Evolutionary conservation across 169 alveolate species (phyloP).

Genomic region (Cryptosporidium bovis): DNA sequence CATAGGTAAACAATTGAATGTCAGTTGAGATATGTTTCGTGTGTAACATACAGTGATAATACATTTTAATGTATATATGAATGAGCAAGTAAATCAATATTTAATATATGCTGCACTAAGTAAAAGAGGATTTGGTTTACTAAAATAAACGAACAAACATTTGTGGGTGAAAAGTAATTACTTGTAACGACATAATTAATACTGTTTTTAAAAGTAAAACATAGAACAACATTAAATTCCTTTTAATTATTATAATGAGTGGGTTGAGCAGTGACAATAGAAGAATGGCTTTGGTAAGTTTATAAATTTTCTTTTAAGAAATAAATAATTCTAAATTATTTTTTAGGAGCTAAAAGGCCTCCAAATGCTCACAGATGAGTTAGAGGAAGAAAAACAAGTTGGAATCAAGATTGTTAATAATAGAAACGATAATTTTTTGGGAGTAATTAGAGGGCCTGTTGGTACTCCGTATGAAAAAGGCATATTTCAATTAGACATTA

Average conservation of each 20-base stretch:
- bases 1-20: too few relatives aligned
- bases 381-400: slow-evolving; percentile 39
- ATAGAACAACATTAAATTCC: too few relatives aligned
- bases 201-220: too few relatives aligned
- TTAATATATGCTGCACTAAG: too few relatives aligned
- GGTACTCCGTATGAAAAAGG: slow-evolving; percentile 96
- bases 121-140: too few relatives aligned
- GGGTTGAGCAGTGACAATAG: slow-evolving; percentile 7
- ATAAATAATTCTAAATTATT: not conserved
- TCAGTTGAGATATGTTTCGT: too few relatives aligned
- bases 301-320: not conserved
- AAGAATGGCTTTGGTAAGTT: slow-evolving; percentile 68
- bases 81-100: too few relatives aligned
- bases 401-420: slow-evolving; percentile 36
- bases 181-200: too few relatives aligned
- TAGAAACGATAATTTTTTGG: slow-evolving; percentile 29
- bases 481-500: slow-evolving; percentile 88
- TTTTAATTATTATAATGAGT: not conserved
- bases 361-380: slow-evolving; percentile 43
- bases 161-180: too few relatives aligned
- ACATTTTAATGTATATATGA: too few relatives aligned
- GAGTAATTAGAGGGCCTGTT: slow-evolving; percentile 63
- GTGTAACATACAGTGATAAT: too few relatives aligned
- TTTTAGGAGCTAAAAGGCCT: slow-evolving; percentile 64
- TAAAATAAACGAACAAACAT: too few relatives aligned